Conservation (phyloP, 148 eudicot genomes). For the Amaranthus palmeri region DNA sequence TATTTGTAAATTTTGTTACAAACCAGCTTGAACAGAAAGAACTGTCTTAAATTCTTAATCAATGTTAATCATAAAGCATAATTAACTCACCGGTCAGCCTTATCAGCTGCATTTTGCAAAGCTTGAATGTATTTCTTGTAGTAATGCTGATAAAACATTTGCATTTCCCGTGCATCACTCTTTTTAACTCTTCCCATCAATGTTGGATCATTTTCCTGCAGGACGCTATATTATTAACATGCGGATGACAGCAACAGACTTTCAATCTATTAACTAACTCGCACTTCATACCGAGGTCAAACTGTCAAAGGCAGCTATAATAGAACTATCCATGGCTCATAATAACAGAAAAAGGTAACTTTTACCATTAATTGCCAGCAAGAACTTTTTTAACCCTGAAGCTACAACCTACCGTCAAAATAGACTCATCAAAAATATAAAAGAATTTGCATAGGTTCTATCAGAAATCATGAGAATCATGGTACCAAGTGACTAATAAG, state of each 20-base stretch:
- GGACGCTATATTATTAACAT: not conserved
- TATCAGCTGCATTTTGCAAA: slow-evolving; percentile 94
- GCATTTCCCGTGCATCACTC: slow-evolving; percentile 99
- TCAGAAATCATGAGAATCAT: too few relatives aligned
- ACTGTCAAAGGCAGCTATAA: not conserved
- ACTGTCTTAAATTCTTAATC: not conserved
- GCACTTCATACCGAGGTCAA: not conserved
- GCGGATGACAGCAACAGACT: not conserved
- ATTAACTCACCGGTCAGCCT: slow-evolving; percentile 89
- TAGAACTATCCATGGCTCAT: not conserved
- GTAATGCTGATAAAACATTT: slow-evolving; percentile 97
- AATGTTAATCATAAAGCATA: not conserved
- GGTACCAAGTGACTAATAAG: not conserved
- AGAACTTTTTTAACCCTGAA: not conserved
- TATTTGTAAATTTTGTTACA: slow-evolving; percentile 3
- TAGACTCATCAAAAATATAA: not conserved
- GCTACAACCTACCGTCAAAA: not conserved
- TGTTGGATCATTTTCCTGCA: slow-evolving; percentile 96
- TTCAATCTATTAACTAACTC: not conserved
- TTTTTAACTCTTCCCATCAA: slow-evolving; percentile 90
- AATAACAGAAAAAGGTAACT: not conserved
- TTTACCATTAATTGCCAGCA: not conserved
- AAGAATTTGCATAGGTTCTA: not conserved
- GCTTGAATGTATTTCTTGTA: slow-evolving; percentile 97
- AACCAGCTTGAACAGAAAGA: slow-evolving; percentile 3